These are phyloP conservation scores for Backusella parvicylindrica DNA, from an alignment of 192 early-diverging fungal genomes.

Conservation along the genomic window DNA sequence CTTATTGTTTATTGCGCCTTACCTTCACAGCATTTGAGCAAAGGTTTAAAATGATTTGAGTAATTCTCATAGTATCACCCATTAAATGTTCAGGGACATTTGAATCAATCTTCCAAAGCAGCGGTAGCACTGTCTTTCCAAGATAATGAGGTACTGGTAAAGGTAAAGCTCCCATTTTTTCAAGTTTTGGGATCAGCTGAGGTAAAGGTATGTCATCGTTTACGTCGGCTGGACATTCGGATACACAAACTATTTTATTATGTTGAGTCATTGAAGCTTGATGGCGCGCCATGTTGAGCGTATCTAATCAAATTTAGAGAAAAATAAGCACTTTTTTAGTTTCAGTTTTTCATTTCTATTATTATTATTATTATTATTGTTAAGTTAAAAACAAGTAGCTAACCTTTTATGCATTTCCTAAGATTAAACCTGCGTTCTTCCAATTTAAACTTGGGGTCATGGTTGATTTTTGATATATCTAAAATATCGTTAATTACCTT, in stretches of 20 bases:
- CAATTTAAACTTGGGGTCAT: conserved; percentile 50
- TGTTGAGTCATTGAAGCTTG: conserved; percentile 32
- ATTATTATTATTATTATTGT: background rate
- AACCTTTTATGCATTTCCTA: conserved; percentile 55
- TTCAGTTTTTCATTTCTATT: conserved; percentile 1
- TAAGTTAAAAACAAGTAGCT: background rate
- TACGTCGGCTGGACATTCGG: conserved; percentile 32
- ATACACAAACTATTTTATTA: conserved; percentile 30
- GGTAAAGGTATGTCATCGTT: conserved; percentile 23
- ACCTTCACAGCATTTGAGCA: conserved; percentile 56
- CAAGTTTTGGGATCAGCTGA: conserved; percentile 16
- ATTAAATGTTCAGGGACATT: conserved; percentile 51
- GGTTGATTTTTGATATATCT: conserved; percentile 53
- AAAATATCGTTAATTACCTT: conserved; percentile 55
- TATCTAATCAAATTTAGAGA: conserved; percentile 20
- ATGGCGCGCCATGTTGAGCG: conserved; percentile 39
- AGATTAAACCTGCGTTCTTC: conserved; percentile 46
- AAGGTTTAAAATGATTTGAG: conserved; percentile 50
- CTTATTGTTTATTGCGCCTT: conserved; percentile 13
- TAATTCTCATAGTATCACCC: conserved; percentile 48
- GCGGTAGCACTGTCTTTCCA: conserved; percentile 34
- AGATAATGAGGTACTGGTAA: conserved; percentile 4
- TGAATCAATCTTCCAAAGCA: conserved; percentile 47
- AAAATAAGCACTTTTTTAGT: background rate
- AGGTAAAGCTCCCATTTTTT: conserved; percentile 1